Percentiles rank a stretch among this genome's conserved stretches.
Evolutionary conservation across 2,329 filamentous ascomycete species (phyloP).

Genomic region (Aspergillus sojae): DNA sequence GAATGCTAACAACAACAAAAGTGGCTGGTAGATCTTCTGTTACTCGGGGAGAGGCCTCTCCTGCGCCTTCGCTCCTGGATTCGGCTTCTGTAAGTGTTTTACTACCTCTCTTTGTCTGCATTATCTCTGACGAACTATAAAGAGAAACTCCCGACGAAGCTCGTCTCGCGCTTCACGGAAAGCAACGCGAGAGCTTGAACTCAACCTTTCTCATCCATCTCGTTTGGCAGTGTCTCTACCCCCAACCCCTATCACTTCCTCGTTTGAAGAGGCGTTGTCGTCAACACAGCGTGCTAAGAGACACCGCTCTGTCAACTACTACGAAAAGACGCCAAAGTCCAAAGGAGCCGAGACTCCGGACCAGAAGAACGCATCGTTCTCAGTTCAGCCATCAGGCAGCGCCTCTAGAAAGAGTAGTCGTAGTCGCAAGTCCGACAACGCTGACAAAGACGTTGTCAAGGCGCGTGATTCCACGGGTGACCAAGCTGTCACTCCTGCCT

Average conservation of each 20-base stretch:
- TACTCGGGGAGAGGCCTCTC: constrained; percentile 21
- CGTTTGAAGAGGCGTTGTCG: constrained; percentile 25
- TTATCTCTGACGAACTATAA: background rate
- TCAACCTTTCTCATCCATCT: constrained; percentile 15
- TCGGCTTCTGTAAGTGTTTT: constrained; percentile 17
- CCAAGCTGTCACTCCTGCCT: constrained; percentile 6
- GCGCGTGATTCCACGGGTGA: constrained; percentile 7
- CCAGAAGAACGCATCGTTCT: constrained; percentile 7
- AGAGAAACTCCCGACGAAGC: constrained; percentile 21
- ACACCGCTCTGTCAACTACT: constrained; percentile 16
- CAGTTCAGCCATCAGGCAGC: constrained; percentile 10
- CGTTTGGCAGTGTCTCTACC: constrained; percentile 27
- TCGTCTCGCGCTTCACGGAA: constrained; percentile 25
- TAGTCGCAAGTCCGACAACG: constrained; percentile 10
- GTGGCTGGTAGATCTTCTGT: constrained; percentile 25
- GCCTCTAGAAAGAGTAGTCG: constrained; percentile 13
- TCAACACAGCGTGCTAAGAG: constrained; percentile 26
- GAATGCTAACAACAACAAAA: constrained; percentile 16
- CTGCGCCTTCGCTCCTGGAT: constrained; percentile 19
- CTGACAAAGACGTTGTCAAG: constrained; percentile 12
- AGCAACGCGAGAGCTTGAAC: constrained; percentile 21
- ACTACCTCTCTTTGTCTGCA: constrained; percentile 3
- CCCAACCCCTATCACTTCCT: constrained; percentile 23
- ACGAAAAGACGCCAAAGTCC: constrained; percentile 14
- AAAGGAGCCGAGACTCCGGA: constrained; percentile 15